A percentile compares a stretch with the other conserved stretches of the same genome.
Evolutionary conservation across 164 flowering plant genomes (phyloP).

Genomic region (Nymphaea thermarum): DNA sequence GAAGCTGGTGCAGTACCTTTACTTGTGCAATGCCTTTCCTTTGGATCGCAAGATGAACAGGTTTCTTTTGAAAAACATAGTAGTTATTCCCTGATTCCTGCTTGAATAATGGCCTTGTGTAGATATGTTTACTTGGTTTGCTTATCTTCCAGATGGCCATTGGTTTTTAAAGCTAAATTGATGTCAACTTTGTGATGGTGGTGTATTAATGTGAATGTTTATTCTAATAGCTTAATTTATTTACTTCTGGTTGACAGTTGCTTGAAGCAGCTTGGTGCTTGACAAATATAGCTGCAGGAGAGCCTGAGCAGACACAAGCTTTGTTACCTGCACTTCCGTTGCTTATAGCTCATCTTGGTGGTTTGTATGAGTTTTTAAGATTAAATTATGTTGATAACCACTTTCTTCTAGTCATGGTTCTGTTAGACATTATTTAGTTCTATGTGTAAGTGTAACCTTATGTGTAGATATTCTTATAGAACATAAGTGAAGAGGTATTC

Average conservation of each 20-base stretch:
- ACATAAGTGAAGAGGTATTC: no score
- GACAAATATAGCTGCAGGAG: conserved; percentile 95
- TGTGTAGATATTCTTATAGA: no score
- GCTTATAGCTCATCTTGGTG: conserved; percentile 96
- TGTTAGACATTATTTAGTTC: no score
- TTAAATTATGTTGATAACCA: background rate
- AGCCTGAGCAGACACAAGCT: conserved; percentile 83
- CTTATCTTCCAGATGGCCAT: background rate
- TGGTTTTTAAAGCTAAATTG: no score
- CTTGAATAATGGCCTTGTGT: background rate
- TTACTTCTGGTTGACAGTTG: conserved; percentile 37
- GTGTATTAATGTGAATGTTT: background rate
- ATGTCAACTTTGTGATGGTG: background rate
- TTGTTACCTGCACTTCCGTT: conserved; percentile 86
- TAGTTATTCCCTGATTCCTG: background rate
- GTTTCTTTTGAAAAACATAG: conserved; percentile 17
- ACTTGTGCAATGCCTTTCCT: conserved; percentile 87
- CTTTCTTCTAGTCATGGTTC: no score
- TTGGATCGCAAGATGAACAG: conserved; percentile 99
- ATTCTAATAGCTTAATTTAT: background rate
- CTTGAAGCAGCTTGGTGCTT: conserved; percentile 99
- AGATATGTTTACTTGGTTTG: background rate
- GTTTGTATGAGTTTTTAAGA: conserved; percentile 20
- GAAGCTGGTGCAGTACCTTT: conserved; percentile 66
- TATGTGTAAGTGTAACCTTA: no score